Evolutionary conservation across 2,329 filamentous ascomycete species (phyloP).

Genomic region (Penicillium sp.): DNA sequence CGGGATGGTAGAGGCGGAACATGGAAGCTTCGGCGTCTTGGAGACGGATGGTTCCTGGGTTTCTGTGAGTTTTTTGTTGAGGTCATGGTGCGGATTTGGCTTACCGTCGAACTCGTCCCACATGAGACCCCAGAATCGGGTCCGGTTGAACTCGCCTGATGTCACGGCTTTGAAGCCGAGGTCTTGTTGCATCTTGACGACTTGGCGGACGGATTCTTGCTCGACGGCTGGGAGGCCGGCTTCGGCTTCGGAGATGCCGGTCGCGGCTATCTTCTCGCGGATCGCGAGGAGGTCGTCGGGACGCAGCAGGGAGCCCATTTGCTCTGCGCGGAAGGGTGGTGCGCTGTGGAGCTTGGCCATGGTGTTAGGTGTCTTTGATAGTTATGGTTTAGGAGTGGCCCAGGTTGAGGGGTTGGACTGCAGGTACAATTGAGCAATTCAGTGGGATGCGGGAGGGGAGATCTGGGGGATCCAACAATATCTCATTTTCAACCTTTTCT

Average conservation of each 20-base stretch:
- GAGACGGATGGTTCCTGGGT: constrained; percentile 38
- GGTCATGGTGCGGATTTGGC: background rate
- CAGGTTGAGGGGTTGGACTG: background rate
- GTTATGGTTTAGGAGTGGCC: background rate
- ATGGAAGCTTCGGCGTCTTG: constrained; percentile 29
- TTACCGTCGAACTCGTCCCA: constrained; percentile 28
- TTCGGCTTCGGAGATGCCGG: constrained; percentile 19
- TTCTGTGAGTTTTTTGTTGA: constrained; percentile 53
- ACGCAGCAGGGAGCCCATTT: constrained; percentile 25
- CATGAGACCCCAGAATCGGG: constrained; percentile 27
- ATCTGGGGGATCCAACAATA: background rate
- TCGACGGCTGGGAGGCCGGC: constrained; percentile 22
- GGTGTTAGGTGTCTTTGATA: background rate
- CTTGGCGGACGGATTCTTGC: constrained; percentile 19
- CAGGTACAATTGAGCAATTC: background rate
- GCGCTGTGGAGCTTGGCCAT: constrained; percentile 22
- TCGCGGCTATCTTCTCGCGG: constrained; percentile 21
- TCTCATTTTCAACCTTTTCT: background rate
- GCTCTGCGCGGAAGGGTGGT: constrained; percentile 27
- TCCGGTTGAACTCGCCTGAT: constrained; percentile 26
- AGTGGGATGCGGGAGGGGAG: background rate
- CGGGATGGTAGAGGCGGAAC: constrained; percentile 31
- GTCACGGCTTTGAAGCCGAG: constrained; percentile 23
- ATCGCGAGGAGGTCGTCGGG: constrained; percentile 21
- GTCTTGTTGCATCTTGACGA: constrained; percentile 25